Evolutionary conservation across 768 basidiomycete species (phyloP), one percentile per base, ranked within the genome.

Genomic region (Macrolepiota dolichaula): DNA sequence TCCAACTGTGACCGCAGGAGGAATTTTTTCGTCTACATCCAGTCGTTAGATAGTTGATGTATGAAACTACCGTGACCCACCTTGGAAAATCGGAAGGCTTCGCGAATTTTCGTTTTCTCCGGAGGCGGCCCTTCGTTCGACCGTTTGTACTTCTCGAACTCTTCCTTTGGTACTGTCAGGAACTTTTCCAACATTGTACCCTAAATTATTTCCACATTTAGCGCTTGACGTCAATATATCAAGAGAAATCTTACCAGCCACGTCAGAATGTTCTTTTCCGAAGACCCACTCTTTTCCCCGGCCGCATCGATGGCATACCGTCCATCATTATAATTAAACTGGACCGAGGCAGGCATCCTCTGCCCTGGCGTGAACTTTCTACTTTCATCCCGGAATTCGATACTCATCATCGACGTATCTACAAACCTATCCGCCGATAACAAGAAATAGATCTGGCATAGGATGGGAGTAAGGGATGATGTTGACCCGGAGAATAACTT

Each of bases 1-100:
- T 99, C 96, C 5, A 99, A 81, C 71, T 99, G 96, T 0, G 96
- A 96, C 13, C 96, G 91, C 89, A 98, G 94, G 25, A 98, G 77
- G 63, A 97, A 87, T 10, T 77, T 78, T 11, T 79, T 72, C 4
- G 83, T 82, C 85, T 87, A 46, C 22, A 53, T 54, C 1, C 32
- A 61, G 24, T 12, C 15, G 46, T 32, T 42, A 9, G 53, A 10
- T 38, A 1, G 47, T 24, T 36, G 32, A 19, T 24, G 5, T 9
- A 24, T 13, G 10, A 22, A 49, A 49, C 7, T 6, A 12, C 51
- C 17, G 19, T 19, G 1, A 69, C 79, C 35, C 44, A 92, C 96
- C 79, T 87, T 88, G 1, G 92, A 81, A 74, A 92, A 98, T 46
- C 92, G 86, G 72, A 92, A 97, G 0, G 94, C 91, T 66, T 97